Conservation (phyloP, 768 basidiomycete species). For the Cystobasidium onofrii region DNA sequence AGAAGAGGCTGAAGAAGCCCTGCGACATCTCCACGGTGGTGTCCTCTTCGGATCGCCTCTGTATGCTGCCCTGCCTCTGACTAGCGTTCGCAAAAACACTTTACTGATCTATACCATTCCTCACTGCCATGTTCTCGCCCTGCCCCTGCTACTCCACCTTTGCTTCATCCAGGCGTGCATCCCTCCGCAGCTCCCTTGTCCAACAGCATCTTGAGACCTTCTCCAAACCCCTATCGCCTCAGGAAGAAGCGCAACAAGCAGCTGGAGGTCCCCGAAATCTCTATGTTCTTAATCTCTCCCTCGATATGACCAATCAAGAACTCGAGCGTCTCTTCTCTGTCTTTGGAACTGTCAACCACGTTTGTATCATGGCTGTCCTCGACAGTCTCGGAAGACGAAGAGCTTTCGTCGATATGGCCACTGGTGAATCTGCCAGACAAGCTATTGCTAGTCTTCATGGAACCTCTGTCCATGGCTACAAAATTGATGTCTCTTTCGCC, state of each 20-base stretch:
- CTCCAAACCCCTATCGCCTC: conserved; percentile 6
- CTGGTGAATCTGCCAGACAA: conserved; percentile 25
- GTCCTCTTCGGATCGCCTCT: conserved; percentile 9
- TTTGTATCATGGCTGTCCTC: conserved; percentile 31
- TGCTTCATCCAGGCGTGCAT: conserved; percentile 4
- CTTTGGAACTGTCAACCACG: conserved; percentile 24
- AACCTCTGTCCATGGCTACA: conserved; percentile 17
- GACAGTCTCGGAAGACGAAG: conserved; percentile 25
- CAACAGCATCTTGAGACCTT: conserved; percentile 22
- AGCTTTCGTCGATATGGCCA: conserved; percentile 32
- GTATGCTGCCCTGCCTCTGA: background rate
- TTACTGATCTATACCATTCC: too few relatives aligned
- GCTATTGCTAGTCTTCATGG: conserved; percentile 15
- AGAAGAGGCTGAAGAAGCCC: conserved; percentile 16
- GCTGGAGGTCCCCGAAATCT: conserved; percentile 28
- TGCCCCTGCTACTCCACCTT: too few relatives aligned
- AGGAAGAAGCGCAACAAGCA: conserved; percentile 17
- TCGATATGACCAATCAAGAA: conserved; percentile 32
- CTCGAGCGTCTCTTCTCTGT: conserved; percentile 25
- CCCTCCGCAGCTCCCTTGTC: conserved; percentile 1
- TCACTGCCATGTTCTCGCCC: too few relatives aligned
- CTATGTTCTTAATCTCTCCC: conserved; percentile 29
- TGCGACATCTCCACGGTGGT: conserved; percentile 30
- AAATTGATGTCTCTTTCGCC: conserved; percentile 30
- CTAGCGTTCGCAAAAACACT: background rate